A percentile compares a stretch with the other conserved stretches of the same genome.
These are phyloP conservation scores for Zygosaccharomyces gambellarensis DNA, from an alignment of 805 yeast genomes.

Conservation along the genomic window DNA sequence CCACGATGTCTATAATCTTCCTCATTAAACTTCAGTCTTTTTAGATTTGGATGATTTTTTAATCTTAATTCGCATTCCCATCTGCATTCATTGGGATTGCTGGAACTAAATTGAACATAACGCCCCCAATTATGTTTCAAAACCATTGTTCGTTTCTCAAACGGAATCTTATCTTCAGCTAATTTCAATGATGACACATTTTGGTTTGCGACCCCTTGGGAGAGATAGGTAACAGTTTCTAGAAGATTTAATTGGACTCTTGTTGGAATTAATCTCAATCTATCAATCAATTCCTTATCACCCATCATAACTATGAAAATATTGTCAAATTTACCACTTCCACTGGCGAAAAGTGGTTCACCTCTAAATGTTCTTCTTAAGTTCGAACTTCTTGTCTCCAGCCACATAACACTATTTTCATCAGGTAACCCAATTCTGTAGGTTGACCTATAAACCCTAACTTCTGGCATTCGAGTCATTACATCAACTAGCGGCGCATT, in stretches of 20 bases:
- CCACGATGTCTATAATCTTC: slow-evolving; percentile 34
- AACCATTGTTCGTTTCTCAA: slow-evolving; percentile 4
- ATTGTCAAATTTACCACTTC: slow-evolving; percentile 25
- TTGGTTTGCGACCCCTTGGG: slow-evolving; percentile 30
- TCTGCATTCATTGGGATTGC: slow-evolving; percentile 7
- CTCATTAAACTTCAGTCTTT: slow-evolving; percentile 27
- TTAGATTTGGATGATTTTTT: slow-evolving; percentile 21
- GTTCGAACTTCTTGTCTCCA: slow-evolving; percentile 23
- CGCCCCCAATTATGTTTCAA: not conserved
- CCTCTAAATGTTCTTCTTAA: slow-evolving; percentile 20
- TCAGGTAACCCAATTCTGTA: slow-evolving; percentile 22
- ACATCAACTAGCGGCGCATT: slow-evolving; percentile 2
- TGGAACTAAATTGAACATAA: slow-evolving; percentile 7
- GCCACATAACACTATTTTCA: slow-evolving; percentile 20
- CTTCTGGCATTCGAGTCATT: slow-evolving; percentile 4
- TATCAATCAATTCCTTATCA: slow-evolving; percentile 9
- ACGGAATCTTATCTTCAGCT: slow-evolving; percentile 13
- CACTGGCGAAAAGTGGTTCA: slow-evolving; percentile 26
- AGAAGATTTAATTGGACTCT: slow-evolving; percentile 26
- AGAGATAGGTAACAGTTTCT: slow-evolving; percentile 28
- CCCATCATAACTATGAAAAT: slow-evolving; percentile 18
- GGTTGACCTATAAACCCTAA: slow-evolving; percentile 15
- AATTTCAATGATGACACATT: slow-evolving; percentile 28
- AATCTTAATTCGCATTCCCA: slow-evolving; percentile 24
- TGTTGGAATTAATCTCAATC: slow-evolving; percentile 13